Evolutionary conservation across 179 eudicot genomes (phyloP), one percentile per base, ranked within the genome.

Genomic region (Monotropa hypopitys): DNA sequence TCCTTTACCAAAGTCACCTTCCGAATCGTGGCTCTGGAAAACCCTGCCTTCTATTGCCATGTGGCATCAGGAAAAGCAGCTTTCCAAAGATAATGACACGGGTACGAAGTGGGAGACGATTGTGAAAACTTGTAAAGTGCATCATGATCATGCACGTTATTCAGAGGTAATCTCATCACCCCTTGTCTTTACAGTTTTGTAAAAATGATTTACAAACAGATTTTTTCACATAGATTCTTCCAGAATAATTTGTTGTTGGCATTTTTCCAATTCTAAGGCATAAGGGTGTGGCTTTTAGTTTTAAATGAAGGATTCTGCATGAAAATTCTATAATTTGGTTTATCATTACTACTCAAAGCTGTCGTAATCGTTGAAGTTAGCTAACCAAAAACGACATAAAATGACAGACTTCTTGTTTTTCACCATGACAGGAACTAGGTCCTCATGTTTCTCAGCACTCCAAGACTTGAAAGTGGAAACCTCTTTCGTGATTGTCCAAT

Each of bases 1-100:
- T 15, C 99, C 99, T 10, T 78, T 95, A 78, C 99, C 99, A 8
- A 93, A 90, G 80, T 93, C 98, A 3, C 98, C 98, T n/a, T 88
- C 98, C 21, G 97, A 93, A 72, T 93, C 98, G 71, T 93, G 98
- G 98, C 86, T 91, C 62, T 90, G 91, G 70, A 88, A 89, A 3
- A 87, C 88, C 57, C 62, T 93, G 76, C 88, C 91, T 66, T 81
- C 97, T 2, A 83, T 84, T 74, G 82, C 92, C 30, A 83, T 89
- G 0, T 85, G 87, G 82, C 89, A 82, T 83, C 42, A 84, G 0
- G 77, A 85, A 83, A 85, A 88, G 84, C 87, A 78, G 81, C 83
- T 61, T 79, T 80, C 67, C 69, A 85, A 84, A 57, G 56, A 85
- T 69, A 65, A 85, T 26, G 47, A 35, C 70, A 49, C 67, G 51